Base-by-base conservation (phyloP, 768 basidiomycete genomes). In the Rubroboletus satanas region DNA sequence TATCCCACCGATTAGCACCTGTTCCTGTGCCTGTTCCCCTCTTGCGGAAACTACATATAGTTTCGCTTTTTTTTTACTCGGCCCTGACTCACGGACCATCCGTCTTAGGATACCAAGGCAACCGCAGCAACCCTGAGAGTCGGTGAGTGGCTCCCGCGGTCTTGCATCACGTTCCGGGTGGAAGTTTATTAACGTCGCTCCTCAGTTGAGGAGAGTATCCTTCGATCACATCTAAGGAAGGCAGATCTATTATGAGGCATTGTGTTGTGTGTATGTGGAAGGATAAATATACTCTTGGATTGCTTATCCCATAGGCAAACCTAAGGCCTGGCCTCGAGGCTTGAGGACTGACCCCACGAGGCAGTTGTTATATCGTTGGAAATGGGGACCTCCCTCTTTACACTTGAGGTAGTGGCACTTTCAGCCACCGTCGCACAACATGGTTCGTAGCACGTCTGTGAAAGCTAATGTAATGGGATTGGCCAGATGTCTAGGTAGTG, bases 111-210 rank as follows among this genome's bases (percentile, higher is more conserved):
- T 60, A 90, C 86, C 1, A 77, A 81, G 59, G 81, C 86, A 7
- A 91, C 89, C 3, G 87, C 86, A 28, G 77, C 79, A 23, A 91
- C 89, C 3, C 71, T 91, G 39, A 79, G 78, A 33, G 80, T 84
- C 61, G 86, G 86, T 85, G 63, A 69, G 82, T 66, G 39, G 39
- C 60, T 38, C 17, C 38, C 33, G 5, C 28, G 36, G 36, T 18
- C 45, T 44, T 41, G 14, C 26, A 35, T 50, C 18, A 1, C 17
- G 7, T 47, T 33, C 26, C 3, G n/a, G 17, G 54, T 48, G n/a
- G 46, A 42, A 49, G 23, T 53, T 62, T 39, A 56, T 43, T 26
- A 41, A 54, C 28, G 3, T 10, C 29, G n/a, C 17, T 21, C 45
- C 48, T 37, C 65, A 81, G 88, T 89, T 26, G 83, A 85, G 63